Evolutionary conservation across 768 basidiomycete genomes (phyloP), one percentile per base, ranked within the genome.

Genomic region (Pleurotus giganteus): DNA sequence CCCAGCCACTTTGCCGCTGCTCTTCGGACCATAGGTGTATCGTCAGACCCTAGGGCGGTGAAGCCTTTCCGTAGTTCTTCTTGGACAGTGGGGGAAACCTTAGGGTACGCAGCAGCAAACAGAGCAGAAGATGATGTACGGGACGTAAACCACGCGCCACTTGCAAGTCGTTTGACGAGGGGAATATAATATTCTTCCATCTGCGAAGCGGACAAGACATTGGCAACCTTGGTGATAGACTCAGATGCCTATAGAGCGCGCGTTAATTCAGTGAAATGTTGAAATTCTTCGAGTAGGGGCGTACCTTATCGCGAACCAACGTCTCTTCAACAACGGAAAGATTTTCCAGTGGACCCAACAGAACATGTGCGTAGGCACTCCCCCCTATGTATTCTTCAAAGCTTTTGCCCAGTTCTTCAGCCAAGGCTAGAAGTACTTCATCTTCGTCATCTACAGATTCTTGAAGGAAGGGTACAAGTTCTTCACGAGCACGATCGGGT

Each of bases 361-460:
- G 72, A 29, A 92, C 68, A 75, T 97, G 93, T 11, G 94, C 97
- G 61, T 84, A 78, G 57, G 90, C 88, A 24, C 81, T 81, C 12
- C 97, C 97, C 29, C 97, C 97, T 52, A 98, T 83, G 68, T 97
- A 98, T 59, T 98, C 91, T 64, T 94, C 88, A 62, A 98, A 96
- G 66, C 82, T 86, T 67, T 82, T 82, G 37, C 97, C 97, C 19
- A 99, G 75, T 68, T 98, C 97, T 62, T 98, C 96, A 17, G 96
- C 94, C 47, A 99, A 77, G 4, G 95, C 96, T 42, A 99, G 80
- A 37, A 99, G 77, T 27, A 99, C 95, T 66, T 99, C 97, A 70
- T 99, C 97, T 72, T 99, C 97, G 65, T 99, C 97, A 70, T 99
- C 97, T 61, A 99, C 86, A n/a, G 94, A 95, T 66, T 99, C 96